Percentiles rank a stretch among this genome's conserved stretches.
Evolutionary conservation across 768 basidiomycete genomes (phyloP).

Genomic region (Kwoniella newhampshirensis): DNA sequence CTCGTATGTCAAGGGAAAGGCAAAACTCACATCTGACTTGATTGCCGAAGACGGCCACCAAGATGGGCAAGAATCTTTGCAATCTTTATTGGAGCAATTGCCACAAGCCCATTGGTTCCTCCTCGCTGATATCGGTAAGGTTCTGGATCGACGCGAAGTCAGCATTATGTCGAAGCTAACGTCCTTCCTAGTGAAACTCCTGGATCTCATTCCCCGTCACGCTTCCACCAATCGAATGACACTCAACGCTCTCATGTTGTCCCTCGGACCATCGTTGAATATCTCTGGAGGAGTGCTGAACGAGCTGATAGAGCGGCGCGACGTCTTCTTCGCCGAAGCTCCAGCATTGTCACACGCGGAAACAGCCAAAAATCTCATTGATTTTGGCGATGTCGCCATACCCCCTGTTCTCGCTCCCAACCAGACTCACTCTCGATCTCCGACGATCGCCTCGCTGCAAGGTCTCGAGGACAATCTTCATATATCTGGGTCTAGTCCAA

Average conservation of each 20-base stretch:
- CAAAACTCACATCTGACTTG: slow-evolving; percentile 57
- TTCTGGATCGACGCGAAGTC: background rate
- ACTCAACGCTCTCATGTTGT: slow-evolving; percentile 77
- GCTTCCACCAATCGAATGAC: slow-evolving; percentile 86
- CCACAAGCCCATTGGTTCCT: slow-evolving; percentile 81
- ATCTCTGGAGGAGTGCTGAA: slow-evolving; percentile 45
- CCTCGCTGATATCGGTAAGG: slow-evolving; percentile 72
- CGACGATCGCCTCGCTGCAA: background rate
- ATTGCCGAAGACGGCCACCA: slow-evolving; percentile 3
- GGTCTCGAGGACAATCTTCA: background rate
- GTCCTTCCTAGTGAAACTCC: slow-evolving; percentile 56
- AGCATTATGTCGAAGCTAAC: background rate
- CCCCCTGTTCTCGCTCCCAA: slow-evolving; percentile 10
- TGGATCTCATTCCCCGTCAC: slow-evolving; percentile 69
- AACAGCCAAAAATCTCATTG: slow-evolving; percentile 28
- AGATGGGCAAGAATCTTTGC: slow-evolving; percentile 58
- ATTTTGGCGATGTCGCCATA: slow-evolving; percentile 37
- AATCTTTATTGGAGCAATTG: slow-evolving; percentile 65
- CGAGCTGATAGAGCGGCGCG: slow-evolving; percentile 37
- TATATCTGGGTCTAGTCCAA: background rate
- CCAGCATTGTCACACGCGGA: slow-evolving; percentile 22
- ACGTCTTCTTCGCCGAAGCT: slow-evolving; percentile 35
- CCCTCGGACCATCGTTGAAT: slow-evolving; percentile 69
- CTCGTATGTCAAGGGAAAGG: slow-evolving; percentile 59
- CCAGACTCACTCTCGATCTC: background rate